phyloP scores from a whole-genome alignment of 768 basidiomycete species.

The Suillus plorans region DNA sequence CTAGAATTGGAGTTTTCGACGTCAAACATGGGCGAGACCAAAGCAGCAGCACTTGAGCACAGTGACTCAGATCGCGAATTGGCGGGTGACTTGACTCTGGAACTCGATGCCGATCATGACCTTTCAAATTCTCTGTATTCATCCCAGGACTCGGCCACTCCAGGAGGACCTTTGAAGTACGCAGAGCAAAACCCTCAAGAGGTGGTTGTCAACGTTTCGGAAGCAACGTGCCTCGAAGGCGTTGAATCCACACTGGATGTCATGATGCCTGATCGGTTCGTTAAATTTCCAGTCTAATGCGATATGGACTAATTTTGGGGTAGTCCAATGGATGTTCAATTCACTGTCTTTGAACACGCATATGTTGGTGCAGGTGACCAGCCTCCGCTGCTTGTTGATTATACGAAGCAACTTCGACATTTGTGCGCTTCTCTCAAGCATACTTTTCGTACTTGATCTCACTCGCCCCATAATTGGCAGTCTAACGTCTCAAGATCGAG shows the following conservation, averaged over 20 bases:
- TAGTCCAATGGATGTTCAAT: slow-evolving; percentile 60
- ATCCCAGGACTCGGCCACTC: neutral
- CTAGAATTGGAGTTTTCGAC: slow-evolving; percentile 39
- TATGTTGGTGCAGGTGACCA: slow-evolving; percentile 28
- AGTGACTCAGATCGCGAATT: neutral
- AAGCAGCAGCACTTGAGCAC: neutral
- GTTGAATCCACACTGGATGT: slow-evolving; percentile 43
- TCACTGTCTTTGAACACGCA: slow-evolving; percentile 40
- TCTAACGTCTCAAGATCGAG: slow-evolving; percentile 27
- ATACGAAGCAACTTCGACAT: slow-evolving; percentile 36
- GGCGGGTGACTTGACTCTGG: neutral
- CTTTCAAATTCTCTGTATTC: neutral
- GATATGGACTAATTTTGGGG: slow-evolving; percentile 8
- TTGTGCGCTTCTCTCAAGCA: slow-evolving; percentile 39
- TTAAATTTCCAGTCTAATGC: slow-evolving; percentile 1
- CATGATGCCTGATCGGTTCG: slow-evolving; percentile 59
- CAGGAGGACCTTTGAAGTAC: neutral
- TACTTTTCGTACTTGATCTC: slow-evolving; percentile 3
- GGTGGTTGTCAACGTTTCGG: slow-evolving; percentile 5
- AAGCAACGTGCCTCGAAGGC: slow-evolving; percentile 35
- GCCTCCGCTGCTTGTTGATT: slow-evolving; percentile 43
- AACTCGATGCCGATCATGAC: slow-evolving; percentile 9
- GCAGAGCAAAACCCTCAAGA: neutral
- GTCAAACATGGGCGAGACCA: neutral
- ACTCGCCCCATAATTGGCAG: slow-evolving; percentile 25